Evolutionary conservation across 345 rosid genomes (phyloP).

Genomic region (Syzygium grande): DNA sequence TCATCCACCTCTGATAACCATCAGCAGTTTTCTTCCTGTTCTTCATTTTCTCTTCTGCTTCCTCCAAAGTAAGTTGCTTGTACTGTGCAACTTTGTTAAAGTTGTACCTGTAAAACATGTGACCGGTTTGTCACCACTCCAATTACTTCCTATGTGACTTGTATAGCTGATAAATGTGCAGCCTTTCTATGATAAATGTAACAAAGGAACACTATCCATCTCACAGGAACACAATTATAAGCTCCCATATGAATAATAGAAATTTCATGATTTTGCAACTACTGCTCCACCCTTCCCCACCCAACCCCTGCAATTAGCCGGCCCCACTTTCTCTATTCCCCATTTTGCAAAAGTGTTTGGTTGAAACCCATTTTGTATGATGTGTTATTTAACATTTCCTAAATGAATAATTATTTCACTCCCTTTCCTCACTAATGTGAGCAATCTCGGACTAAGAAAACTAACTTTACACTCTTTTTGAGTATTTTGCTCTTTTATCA

Average conservation of each 20-base stretch:
- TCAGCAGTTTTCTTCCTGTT: constrained; percentile 94
- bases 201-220: neutral
- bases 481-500: neutral
- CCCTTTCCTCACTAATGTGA: neutral
- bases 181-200: neutral
- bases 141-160: neutral
- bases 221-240: neutral
- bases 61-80: constrained; percentile 95
- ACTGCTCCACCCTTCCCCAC: neutral
- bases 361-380: neutral
- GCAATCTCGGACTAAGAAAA: neutral
- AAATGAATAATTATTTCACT: neutral
- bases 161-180: neutral
- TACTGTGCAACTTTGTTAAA: constrained; percentile 95
- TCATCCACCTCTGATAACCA: constrained; percentile 98
- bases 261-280: neutral
- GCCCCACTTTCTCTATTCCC: neutral
- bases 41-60: constrained; percentile 97
- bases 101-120: constrained; percentile 41
- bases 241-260: neutral
- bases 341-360: neutral
- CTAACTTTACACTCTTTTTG: neutral
- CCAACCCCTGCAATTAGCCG: neutral
- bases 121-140: neutral
- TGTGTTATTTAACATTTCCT: neutral